Evolutionary conservation across 257 asterid species (phyloP), one percentile per base, ranked within the genome.

Genomic region (Fraxinus pennsylvanica): DNA sequence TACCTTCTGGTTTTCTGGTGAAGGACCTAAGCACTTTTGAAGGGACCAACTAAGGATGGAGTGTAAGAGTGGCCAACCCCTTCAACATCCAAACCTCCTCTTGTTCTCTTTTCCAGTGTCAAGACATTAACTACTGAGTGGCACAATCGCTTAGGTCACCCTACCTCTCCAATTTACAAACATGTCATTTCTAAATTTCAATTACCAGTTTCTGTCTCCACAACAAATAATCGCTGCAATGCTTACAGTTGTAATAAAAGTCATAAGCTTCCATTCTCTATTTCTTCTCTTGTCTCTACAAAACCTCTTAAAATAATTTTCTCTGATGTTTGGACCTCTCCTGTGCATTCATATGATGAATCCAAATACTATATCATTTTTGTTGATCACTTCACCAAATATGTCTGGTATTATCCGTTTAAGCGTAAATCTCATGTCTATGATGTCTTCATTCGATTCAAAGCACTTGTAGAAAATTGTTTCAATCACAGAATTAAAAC

Each of bases 371-470:
- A 74, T 50, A 4, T 14, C 3, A 35, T 75, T n/a, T 41, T 68
- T 47, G 9, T 43, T 69, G 80, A 47, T 6, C 68, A 68, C 12
- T 41, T 38, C 33, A 14, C 75, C 45, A 41, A 33, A 27, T 77
- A 21, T 32, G 19, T 12, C 2, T 68, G 68, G 80, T 30, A 35
- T 35, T 43, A 0, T 76, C 12, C 47, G 9, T 45, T 65, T 17
- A 4, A 22, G 15, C 9, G 3, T 32, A 75, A 75, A 41, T 76
- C 43, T 7, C 10, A 65, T 35, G 39, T 29, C 3, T 36, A 32
- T 39, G 15, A 10, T 3, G 21, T 8, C 8, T 68, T 77, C 15
- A 9, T 19, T 4, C 43, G 13, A 10, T 39, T 66, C 9, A 17
- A 59, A 15, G 6, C 4, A 6, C 33, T 39, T 13, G 71, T 76